Base-by-base conservation (phyloP, 2,329 filamentous ascomycete species). In the Trichoderma brevicompactum region DNA sequence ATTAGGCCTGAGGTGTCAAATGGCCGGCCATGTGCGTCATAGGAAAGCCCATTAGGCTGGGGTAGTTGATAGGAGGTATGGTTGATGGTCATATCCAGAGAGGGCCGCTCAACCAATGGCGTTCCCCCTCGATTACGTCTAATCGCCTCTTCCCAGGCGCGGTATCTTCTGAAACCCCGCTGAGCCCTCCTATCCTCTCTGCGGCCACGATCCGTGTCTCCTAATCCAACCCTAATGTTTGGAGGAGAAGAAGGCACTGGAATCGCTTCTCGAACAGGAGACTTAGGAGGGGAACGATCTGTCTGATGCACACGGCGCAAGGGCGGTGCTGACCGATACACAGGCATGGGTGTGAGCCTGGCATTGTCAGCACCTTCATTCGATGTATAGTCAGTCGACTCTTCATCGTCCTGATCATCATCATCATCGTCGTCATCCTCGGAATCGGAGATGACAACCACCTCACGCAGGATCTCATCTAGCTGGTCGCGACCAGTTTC, bases 401-500 rank as follows among this genome's bases (percentile, higher is more conserved):
- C 78, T 15, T 77, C 75, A 7, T 77, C 78, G 2, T 80, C 81
- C 46, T 79, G 82, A 70, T 87, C 84, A 15, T 77, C 75, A 15
- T 77, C 75, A 5, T 77, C 78, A 8, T 74, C 84, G 15, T 78
- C 75, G 6, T 77, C 79, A 10, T 74, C 82, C 71, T 87, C 84
- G 5, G 82, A 82, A 69, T 87, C 85, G n/a, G 85, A 87, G 50
- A 90, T 88, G 70, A 89, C 83, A 61, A 89, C 85, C 10, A 89
- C 85, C 74, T 90, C 87, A 58, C 85, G 82, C 40, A 89, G 78
- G 65, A 89, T 88, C 72, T 89, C 87, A 66, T 89, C 87, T 15
- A 89, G 80, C 73, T 89, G 85, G 70, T 90, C 87, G 55, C 87
- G 84, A 32, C 87, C 87, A 17, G 84, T 89, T 73, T 90, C 87